Evolutionary conservation across 2,329 filamentous ascomycete genomes (phyloP), one percentile per base, ranked within the genome.

Genomic region (Ophiostoma perfectum): DNA sequence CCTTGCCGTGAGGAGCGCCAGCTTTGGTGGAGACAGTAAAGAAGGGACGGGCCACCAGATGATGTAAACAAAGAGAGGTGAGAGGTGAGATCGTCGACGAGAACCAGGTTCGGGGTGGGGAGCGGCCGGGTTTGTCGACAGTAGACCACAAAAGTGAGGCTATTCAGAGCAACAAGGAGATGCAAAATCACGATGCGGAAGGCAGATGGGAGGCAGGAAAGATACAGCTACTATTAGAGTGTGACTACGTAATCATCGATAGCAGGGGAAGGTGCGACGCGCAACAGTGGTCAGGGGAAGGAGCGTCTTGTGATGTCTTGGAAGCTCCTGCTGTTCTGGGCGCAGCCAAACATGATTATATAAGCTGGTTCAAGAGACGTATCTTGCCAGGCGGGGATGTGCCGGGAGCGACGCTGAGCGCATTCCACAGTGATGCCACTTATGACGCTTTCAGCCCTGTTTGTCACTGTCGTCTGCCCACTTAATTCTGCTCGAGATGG

Each of bases 361-460:
- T 27, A 27, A 27, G 27, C 27, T 27, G 27, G 27, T 27, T 27
- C 27, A 27, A 27, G 27, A 27, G 27, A 27, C n/a, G n/a, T 27
- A 27, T 27, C 27, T 27, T 27, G 27, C 27, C 27, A 27, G 27
- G 27, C 27, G 27, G 27, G 6, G 42, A 45, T 45, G 14, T 45
- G 42, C 9, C 42, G 42, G 18, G 18, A 55, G 49, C 4, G 45
- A 55, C n/a, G 3, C 18, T 18, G 27, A 12, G 14, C 8, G 18
- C 49, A 55, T 55, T 55, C 47, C 47, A n/a, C 3, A 52, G 16
- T 27, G n/a, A 52, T 27, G n/a, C 16, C 45, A 14, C 16, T 55
- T n/a, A 55, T 55, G 49, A 55, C 49, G 49, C 49, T 55, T 27
- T 55, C 49, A 55, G 49, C 49, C 49, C 49, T 55, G 49, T 4